Base-by-base conservation (phyloP, 2,329 filamentous ascomycete genomes). In the Plenodomus tracheiphilus region DNA sequence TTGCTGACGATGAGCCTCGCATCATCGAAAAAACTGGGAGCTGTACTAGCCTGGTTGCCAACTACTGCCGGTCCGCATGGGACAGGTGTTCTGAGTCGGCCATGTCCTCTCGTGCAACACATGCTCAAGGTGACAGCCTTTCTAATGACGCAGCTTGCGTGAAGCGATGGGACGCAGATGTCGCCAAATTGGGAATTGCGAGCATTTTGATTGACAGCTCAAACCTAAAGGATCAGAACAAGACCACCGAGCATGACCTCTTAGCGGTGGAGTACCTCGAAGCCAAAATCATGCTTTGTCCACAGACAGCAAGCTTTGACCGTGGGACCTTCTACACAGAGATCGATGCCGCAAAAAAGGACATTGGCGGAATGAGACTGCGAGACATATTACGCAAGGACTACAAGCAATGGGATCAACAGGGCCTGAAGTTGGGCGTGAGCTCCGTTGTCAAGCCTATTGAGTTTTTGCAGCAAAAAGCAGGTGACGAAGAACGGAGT, bases 351-450 rank as follows among this genome's bases (percentile, higher is more conserved):
- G 85, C 88, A 4, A 92, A 92, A 70, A 81, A 84, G 54, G 82
- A 91, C 57, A 79, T 94, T 43, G 81, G 79, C 2, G 59, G 66
- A 0, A 73, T 94, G 39, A 75, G 73, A 32, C 71, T 91, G 57
- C 74, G 80, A 18, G 89, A 92, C 59, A 80, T 92, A 34, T 72
- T 93, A 43, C 79, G 87, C 55, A 93, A 93, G 70, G 89, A 95
- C 73, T 95, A 92, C 74, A 95, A 95, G 74, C 80, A 88, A 65
- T 94, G 89, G 89, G 74, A 74, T 10, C 74, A 75, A 10, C 74
- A 71, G 43, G 69, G 59, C 0, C 65, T 84, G 32, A 77, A 74
- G 16, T 77, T 93, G 4, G 89, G 89, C n/a, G 83, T 89, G 46
- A 83, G 83, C 60, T 82, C 82, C 36, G 77, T 86, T 2, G 83